These are phyloP conservation scores for Hypoxylon subgilvum DNA, from an alignment of 495 filamentous ascomycete species.

Conservation along the genomic window DNA sequence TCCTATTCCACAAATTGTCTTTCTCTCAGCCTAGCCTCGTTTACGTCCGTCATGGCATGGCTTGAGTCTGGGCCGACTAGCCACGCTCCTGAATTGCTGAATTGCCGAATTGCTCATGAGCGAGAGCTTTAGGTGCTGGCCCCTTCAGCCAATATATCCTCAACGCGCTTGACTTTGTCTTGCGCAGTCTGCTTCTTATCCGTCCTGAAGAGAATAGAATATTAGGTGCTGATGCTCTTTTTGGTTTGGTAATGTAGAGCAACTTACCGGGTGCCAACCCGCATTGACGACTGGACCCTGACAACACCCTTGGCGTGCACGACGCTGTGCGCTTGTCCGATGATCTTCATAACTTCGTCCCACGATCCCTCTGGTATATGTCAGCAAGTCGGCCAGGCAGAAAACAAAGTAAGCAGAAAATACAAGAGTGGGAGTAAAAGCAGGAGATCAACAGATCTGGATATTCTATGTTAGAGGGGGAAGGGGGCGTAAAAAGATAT, in stretches of 20 bases:
- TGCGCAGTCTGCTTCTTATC: conserved; percentile 56
- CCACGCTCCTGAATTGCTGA: too few species aligned
- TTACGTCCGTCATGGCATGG: too few species aligned
- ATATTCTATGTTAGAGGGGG: background rate
- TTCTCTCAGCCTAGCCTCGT: too few species aligned
- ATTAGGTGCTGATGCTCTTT: too few species aligned
- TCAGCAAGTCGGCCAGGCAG: background rate
- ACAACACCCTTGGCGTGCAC: conserved; percentile 82
- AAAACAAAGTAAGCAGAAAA: background rate
- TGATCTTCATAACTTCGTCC: conserved; percentile 85
- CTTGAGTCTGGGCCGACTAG: too few species aligned
- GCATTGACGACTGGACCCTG: conserved; percentile 87
- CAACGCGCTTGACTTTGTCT: conserved; percentile 55
- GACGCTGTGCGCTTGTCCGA: conserved; percentile 87
- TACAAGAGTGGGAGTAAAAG: conserved; percentile 13
- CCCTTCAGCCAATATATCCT: conserved; percentile 47
- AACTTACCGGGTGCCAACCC: conserved; percentile 80
- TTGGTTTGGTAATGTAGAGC: background rate
- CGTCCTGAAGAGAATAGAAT: too few species aligned
- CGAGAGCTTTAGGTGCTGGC: background rate
- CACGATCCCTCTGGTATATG: conserved; percentile 75
- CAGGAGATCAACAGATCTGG: conserved; percentile 1
- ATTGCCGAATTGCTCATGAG: too few species aligned
- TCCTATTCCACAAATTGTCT: too few species aligned
- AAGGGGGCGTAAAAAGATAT: too few species aligned